Conservation (phyloP, 2,329 filamentous ascomycete species). For the Pezicula neosporulosa region DNA sequence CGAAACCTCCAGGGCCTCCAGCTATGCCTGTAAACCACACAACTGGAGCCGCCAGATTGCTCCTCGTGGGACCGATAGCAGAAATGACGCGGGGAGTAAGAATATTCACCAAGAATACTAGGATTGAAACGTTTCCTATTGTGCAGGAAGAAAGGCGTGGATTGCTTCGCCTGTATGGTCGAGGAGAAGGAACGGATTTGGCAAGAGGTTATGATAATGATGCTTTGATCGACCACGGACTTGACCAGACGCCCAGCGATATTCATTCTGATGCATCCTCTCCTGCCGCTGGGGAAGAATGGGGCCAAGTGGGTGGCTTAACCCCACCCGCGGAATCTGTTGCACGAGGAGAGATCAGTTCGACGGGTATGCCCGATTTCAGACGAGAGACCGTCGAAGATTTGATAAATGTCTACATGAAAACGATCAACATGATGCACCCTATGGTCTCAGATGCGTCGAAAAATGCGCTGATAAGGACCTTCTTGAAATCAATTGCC, state of each 20-base stretch:
- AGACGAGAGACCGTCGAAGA: slow-evolving; percentile 44
- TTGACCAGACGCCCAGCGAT: slow-evolving; percentile 44
- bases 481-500: slow-evolving; percentile 25
- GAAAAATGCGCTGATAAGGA: slow-evolving; percentile 31
- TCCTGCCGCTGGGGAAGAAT: slow-evolving; percentile 49
- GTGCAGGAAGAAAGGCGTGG: slow-evolving; percentile 71
- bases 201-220: slow-evolving; percentile 38
- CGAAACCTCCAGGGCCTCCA: slow-evolving; percentile 55
- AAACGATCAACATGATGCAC: slow-evolving; percentile 63
- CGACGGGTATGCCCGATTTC: slow-evolving; percentile 52
- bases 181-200: slow-evolving; percentile 69
- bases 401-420: slow-evolving; percentile 55
- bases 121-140: slow-evolving; percentile 71
- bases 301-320: slow-evolving; percentile 51
- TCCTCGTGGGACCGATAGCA: slow-evolving; percentile 68
- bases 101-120: slow-evolving; percentile 42
- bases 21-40: slow-evolving; percentile 83
- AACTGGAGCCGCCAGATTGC: slow-evolving; percentile 79
- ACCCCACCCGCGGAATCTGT: slow-evolving; percentile 21
- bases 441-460: slow-evolving; percentile 56
- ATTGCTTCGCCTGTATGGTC: slow-evolving; percentile 70
- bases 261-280: slow-evolving; percentile 47
- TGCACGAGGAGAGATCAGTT: slow-evolving; percentile 21
- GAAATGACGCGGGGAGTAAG: slow-evolving; percentile 50
- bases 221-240: slow-evolving; percentile 32